phyloP scores from a whole-genome alignment of 2,329 filamentous ascomycete genomes.

The Macrophomina phaseolina region DNA sequence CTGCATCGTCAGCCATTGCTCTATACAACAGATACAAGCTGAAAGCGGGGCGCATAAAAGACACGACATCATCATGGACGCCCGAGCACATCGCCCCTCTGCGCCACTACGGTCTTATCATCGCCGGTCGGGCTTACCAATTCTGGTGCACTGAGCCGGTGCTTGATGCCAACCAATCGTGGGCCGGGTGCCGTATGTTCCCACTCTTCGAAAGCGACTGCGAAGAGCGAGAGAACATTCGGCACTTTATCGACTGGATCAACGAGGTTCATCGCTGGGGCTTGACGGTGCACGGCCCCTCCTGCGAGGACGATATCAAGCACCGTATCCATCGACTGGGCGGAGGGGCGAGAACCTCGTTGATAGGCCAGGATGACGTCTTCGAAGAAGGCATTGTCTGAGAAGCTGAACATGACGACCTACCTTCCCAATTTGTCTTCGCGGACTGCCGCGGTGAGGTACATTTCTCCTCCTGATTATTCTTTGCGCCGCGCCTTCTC shows the following conservation, averaged over 20 bases:
- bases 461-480: too few relatives aligned
- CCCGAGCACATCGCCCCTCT: not conserved
- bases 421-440: too few relatives aligned
- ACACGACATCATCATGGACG: not conserved
- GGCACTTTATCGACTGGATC: not conserved
- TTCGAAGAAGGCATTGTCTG: too few relatives aligned
- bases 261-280: constrained; percentile 18
- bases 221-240: not conserved
- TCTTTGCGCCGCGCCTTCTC: too few relatives aligned
- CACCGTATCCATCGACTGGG: not conserved
- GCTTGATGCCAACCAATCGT: not conserved
- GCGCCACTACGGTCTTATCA: constrained; percentile 4
- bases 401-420: too few relatives aligned
- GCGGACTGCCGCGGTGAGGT: too few relatives aligned
- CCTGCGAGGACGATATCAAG: constrained; percentile 2
- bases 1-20: not conserved
- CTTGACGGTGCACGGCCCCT: not conserved
- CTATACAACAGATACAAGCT: constrained; percentile 20
- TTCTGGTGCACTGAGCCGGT: not conserved
- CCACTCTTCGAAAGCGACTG: not conserved
- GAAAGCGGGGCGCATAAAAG: not conserved
- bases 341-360: not conserved
- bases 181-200: constrained; percentile 2
- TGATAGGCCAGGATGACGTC: not conserved
- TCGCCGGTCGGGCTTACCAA: not conserved